These are phyloP conservation scores for Aurinia saxatilis DNA, from an alignment of 345 rosid species.

Conservation along the genomic window DNA sequence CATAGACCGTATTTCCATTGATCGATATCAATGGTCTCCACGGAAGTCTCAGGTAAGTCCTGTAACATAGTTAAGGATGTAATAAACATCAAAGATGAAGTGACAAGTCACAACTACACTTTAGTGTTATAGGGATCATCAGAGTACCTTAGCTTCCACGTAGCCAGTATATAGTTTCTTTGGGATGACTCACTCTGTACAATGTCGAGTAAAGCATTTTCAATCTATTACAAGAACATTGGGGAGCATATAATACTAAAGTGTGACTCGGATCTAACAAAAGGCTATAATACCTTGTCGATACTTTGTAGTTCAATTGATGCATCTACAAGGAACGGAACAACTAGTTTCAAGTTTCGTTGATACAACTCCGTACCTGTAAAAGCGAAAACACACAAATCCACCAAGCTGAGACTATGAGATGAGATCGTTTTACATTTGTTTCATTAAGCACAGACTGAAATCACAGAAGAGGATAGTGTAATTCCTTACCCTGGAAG, in stretches of 20 bases:
- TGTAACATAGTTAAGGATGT: conserved; percentile 25
- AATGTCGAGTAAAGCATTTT: background rate
- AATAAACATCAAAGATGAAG: background rate
- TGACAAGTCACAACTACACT: background rate
- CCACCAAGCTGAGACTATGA: conserved; percentile 6
- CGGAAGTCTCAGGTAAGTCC: conserved; percentile 81
- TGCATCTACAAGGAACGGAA: conserved; percentile 77
- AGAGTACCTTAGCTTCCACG: conserved; percentile 74
- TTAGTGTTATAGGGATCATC: background rate
- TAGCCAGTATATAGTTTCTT: conserved; percentile 41
- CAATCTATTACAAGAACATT: background rate
- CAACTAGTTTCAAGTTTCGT: conserved; percentile 73
- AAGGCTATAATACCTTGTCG: conserved; percentile 50
- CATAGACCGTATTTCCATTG: conserved; percentile 59
- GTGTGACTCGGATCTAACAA: background rate
- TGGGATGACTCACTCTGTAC: conserved; percentile 27
- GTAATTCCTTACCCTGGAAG: conserved; percentile 49
- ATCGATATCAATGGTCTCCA: conserved; percentile 69
- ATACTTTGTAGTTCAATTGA: conserved; percentile 56
- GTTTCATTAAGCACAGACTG: background rate
- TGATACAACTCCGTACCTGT: conserved; percentile 67
- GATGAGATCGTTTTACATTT: background rate
- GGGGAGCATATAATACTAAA: conserved; percentile 14
- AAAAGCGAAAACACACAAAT: conserved; percentile 5
- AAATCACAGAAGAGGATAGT: background rate